Base-by-base conservation (phyloP, 2,329 filamentous ascomycete species). In the Colletotrichum lentis region DNA sequence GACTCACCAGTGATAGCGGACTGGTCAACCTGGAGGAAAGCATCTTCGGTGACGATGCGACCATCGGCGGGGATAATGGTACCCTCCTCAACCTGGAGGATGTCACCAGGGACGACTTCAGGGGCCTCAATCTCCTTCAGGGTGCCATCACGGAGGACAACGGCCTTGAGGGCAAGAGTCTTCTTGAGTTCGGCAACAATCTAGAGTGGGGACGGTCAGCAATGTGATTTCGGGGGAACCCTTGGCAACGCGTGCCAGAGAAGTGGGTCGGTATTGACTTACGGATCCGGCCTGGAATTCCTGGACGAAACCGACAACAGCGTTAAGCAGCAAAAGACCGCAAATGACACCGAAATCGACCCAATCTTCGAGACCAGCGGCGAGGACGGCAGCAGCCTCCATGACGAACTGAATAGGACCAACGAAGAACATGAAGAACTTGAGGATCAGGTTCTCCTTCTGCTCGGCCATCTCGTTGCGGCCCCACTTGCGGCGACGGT, bases 361-460 rank as follows among this genome's bases (percentile, higher is more conserved):
- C 93, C 93, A 97, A 75, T 96, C 91, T 80, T 91, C 81, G 49
- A 97, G 88, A 88, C 91, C 92, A 70, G 91, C 92, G 77, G 93
- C 93, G 67, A 96, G 86, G 76, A 94, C 84, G 73, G 91, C 91
- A 70, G 92, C 91, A 80, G 88, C 86, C 89, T 95, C 92, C 93
- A 97, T 97, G 77, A 97, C 93, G 80, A 95, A 95, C 79, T 96
- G 93, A 73, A 97, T 95, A 27, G 94, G 94, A 72, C 94, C 94
- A 64, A 96, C 84, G 79, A 96, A 96, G 83, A 92, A 96, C 74
- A 86, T 85, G 75, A 88, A 66, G 80, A 97, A 96, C 84, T 96
- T 96, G 75, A 96, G 85, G 69, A 94, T 80, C 67, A 94, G 76
- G 76, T 94, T 96, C 81, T 94, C 91, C 82, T 93, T 94, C 83